Conservation (phyloP, 2,329 filamentous ascomycete species). For the Fusarium sp. region DNA sequence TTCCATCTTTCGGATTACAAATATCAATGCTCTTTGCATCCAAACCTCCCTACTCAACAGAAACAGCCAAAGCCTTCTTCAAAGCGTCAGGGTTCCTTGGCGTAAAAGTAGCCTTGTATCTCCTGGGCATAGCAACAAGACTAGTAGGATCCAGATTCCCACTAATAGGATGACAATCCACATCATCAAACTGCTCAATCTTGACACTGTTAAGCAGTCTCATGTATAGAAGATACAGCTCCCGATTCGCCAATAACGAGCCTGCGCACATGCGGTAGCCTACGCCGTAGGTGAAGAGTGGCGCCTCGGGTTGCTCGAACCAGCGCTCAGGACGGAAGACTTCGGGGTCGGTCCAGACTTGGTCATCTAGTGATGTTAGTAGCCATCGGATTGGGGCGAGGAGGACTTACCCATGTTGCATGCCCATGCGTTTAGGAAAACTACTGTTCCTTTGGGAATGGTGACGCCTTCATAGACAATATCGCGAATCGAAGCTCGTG, state of each 20-base stretch:
- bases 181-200: constrained; percentile 63
- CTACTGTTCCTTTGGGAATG: constrained; percentile 71
- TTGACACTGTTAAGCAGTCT: constrained; percentile 71
- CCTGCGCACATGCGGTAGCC: constrained; percentile 77
- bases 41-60: neutral
- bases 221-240: constrained; percentile 73
- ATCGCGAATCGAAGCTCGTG: constrained; percentile 69
- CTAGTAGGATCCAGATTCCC: constrained; percentile 72
- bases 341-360: constrained; percentile 59
- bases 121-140: constrained; percentile 68
- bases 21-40: too few relatives aligned
- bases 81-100: constrained; percentile 54
- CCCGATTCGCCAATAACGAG: constrained; percentile 65
- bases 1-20: too few relatives aligned
- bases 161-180: constrained; percentile 68
- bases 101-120: constrained; percentile 68
- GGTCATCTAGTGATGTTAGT: constrained; percentile 16
- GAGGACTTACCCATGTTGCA: constrained; percentile 71
- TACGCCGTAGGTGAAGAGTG: constrained; percentile 72
- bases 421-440: constrained; percentile 75
- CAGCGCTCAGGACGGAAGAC: constrained; percentile 69
- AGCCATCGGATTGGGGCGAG: fast-evolving
- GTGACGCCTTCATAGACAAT: constrained; percentile 66
- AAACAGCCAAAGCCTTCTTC: constrained; percentile 22
- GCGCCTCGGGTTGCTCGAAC: constrained; percentile 67